These are phyloP conservation scores for Pseudopyrenochaeta lycopersici DNA, from an alignment of 2,329 filamentous ascomycete genomes.

Conservation along the genomic window DNA sequence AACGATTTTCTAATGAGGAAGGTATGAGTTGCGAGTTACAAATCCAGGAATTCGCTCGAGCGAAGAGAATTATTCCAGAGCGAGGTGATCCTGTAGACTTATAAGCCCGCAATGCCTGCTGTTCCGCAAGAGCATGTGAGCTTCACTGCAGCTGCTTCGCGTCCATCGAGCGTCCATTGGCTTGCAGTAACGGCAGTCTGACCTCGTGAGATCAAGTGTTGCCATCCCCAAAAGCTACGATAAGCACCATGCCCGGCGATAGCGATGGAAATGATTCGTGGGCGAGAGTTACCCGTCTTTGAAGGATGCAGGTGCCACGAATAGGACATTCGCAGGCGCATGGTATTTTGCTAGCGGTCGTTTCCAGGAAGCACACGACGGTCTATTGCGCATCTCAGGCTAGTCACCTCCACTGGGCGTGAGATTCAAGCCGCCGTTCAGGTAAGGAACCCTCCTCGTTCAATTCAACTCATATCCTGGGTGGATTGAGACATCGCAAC, in stretches of 20 bases:
- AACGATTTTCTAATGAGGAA: neutral
- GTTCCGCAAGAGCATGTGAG: conserved; percentile 5
- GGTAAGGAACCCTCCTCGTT: neutral
- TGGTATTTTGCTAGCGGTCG: too few species aligned
- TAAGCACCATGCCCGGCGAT: conserved; percentile 20
- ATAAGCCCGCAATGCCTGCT: neutral
- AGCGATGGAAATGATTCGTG: neutral
- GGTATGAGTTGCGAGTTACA: neutral
- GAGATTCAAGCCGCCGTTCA: neutral
- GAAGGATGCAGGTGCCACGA: neutral
- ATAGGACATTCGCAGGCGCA: neutral
- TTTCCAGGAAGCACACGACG: neutral
- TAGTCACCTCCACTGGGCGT: neutral
- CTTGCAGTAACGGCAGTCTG: conserved; percentile 18
- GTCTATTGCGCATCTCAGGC: neutral
- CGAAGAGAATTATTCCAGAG: neutral
- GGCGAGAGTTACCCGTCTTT: neutral
- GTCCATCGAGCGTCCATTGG: conserved; percentile 16
- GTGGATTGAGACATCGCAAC: neutral
- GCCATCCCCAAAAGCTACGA: conserved; percentile 18
- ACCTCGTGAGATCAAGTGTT: conserved; percentile 13
- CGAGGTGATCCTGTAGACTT: conserved; percentile 9
- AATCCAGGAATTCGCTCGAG: neutral
- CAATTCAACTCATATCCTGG: neutral
- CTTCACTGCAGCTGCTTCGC: conserved; percentile 11